phyloP scores from a whole-genome alignment of 2,329 filamentous ascomycete genomes.

The Monosporascus sp. region DNA sequence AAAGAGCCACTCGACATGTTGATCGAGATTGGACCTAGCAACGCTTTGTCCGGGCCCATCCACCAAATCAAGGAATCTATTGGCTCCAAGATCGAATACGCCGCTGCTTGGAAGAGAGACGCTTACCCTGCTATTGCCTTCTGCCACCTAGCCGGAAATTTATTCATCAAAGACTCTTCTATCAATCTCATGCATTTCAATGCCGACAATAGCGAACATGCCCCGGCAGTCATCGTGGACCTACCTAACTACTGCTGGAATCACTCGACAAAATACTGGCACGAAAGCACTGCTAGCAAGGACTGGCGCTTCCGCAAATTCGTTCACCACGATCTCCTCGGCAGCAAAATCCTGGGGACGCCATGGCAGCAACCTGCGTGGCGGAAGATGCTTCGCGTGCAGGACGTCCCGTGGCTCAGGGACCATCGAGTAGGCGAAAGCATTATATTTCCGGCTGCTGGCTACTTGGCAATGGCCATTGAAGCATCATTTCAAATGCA shows the following conservation, averaged over 20 bases:
- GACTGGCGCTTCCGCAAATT: slow-evolving; percentile 6
- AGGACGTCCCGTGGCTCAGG: slow-evolving; percentile 31
- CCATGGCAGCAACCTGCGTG: slow-evolving; percentile 2
- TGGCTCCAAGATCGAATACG: slow-evolving; percentile 3
- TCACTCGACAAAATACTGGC: slow-evolving; percentile 7
- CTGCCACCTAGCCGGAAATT: slow-evolving; percentile 7
- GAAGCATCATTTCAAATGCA: slow-evolving; percentile 16
- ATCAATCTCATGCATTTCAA: slow-evolving; percentile 8
- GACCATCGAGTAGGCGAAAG: slow-evolving; percentile 39
- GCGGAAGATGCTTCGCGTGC: slow-evolving; percentile 4
- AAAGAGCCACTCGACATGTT: too few species aligned
- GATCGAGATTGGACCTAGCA: slow-evolving; percentile 13
- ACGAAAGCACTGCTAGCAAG: slow-evolving; percentile 4
- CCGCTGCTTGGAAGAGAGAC: slow-evolving; percentile 6
- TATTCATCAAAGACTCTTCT: slow-evolving; percentile 5
- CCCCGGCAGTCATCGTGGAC: slow-evolving; percentile 6
- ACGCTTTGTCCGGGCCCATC: slow-evolving; percentile 8
- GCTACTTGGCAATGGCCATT: slow-evolving; percentile 24
- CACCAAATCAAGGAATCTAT: slow-evolving; percentile 12
- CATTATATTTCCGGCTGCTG: slow-evolving; percentile 34
- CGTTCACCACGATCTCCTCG: slow-evolving; percentile 7
- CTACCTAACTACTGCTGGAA: slow-evolving; percentile 14
- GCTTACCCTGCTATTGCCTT: slow-evolving; percentile 1
- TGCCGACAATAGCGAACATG: not conserved
- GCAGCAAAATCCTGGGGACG: slow-evolving; percentile 1